Percentiles rank a stretch among this genome's conserved stretches.
phyloP scores from a whole-genome alignment of 306 rosid genomes.

The Phaseolus lunatus region DNA sequence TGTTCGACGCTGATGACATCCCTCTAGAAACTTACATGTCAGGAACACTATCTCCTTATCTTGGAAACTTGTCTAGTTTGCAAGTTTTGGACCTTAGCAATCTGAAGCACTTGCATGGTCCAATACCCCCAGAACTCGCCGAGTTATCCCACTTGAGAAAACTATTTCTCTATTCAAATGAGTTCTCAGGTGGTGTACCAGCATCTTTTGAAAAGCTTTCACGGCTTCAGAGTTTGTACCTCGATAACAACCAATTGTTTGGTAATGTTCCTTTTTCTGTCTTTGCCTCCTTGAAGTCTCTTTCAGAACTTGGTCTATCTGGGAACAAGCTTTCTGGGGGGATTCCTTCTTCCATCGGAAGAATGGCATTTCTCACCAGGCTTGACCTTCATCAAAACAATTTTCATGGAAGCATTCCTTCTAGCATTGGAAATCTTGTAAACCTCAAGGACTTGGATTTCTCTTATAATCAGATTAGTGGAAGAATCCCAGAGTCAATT shows the following conservation, averaged over 20 bases:
- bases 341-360: constrained; percentile 58
- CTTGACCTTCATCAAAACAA: constrained; percentile 65
- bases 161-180: constrained; percentile 61
- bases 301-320: constrained; percentile 58
- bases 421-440: constrained; percentile 54
- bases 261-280: constrained; percentile 51
- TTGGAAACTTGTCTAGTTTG: constrained; percentile 65
- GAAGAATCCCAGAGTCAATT: constrained; percentile 59
- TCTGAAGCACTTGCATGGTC: constrained; percentile 61
- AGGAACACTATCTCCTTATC: constrained; percentile 67
- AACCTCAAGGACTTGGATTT: constrained; percentile 60
- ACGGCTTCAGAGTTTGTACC: constrained; percentile 52
- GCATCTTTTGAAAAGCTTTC: constrained; percentile 41
- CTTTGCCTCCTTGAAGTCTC: constrained; percentile 51
- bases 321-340: constrained; percentile 56
- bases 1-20: constrained; percentile 42
- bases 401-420: constrained; percentile 53
- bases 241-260: constrained; percentile 55
- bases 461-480: constrained; percentile 46
- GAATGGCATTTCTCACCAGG: constrained; percentile 44
- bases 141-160: constrained; percentile 48
- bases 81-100: constrained; percentile 59
- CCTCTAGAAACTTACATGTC: constrained; percentile 60
- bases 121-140: constrained; percentile 60
- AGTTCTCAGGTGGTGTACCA: constrained; percentile 56